phyloP scores from a whole-genome alignment of 495 filamentous ascomycete species.

The Trichocladium uniseriatum region DNA sequence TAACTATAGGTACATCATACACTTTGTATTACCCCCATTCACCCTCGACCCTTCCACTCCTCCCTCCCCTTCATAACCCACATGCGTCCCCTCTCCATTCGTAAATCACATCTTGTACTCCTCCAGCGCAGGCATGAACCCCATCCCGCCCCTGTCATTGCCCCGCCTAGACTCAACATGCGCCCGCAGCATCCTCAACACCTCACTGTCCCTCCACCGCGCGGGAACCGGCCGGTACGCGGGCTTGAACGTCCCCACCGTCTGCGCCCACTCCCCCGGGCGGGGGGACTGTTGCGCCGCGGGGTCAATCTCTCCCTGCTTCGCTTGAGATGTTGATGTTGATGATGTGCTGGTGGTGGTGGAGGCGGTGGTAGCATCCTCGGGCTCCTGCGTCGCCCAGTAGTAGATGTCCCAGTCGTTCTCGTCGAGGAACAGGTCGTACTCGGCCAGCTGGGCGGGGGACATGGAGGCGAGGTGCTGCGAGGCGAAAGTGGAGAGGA shows the following conservation, averaged over 20 bases:
- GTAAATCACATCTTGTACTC: constrained; percentile 4
- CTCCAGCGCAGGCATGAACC: constrained; percentile 39
- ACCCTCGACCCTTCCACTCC: neutral
- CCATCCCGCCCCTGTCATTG: constrained; percentile 33
- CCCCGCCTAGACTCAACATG: constrained; percentile 52
- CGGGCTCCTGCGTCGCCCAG: constrained; percentile 79
- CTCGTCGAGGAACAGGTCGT: constrained; percentile 92
- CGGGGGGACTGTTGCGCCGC: constrained; percentile 13
- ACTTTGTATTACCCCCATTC: no score
- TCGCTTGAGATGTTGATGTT: neutral
- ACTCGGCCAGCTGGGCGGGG: constrained; percentile 62
- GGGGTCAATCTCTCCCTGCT: neutral
- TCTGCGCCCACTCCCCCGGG: constrained; percentile 90
- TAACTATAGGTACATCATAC: no score
- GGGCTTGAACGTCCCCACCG: constrained; percentile 85
- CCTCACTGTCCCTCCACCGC: constrained; percentile 75
- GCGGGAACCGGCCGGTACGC: constrained; percentile 82
- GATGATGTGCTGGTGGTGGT: neutral
- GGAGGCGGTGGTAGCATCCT: constrained; percentile 37
- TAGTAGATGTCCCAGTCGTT: constrained; percentile 99
- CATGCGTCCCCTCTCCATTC: neutral
- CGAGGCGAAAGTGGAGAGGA: constrained; percentile 92
- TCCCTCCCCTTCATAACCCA: no score
- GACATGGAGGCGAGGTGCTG: constrained; percentile 65
- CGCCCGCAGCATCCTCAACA: constrained; percentile 62